Conservation (phyloP, 2,329 filamentous ascomycete species). For the Penicillium janthinellum region DNA sequence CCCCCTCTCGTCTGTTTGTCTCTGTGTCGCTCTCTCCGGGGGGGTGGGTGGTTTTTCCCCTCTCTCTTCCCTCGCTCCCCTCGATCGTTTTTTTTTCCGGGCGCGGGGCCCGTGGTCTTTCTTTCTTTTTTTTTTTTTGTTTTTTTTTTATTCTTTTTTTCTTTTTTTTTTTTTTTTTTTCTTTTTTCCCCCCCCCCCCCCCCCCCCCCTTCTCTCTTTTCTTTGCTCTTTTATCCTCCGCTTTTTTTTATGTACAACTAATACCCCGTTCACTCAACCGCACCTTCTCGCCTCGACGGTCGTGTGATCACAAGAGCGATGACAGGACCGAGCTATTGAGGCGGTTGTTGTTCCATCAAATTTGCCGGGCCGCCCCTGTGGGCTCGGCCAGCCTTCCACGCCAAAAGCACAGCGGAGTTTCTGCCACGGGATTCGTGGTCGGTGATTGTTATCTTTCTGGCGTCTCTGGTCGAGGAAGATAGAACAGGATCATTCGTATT, state of each 20-base stretch:
- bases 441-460: slow-evolving; percentile 20
- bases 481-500: slow-evolving; percentile 12
- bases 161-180: too few species aligned
- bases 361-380: background rate
- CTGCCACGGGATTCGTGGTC: slow-evolving; percentile 15
- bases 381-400: slow-evolving; percentile 3
- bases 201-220: slow-evolving; percentile 1
- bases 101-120: too few species aligned
- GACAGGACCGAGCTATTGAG: slow-evolving; percentile 5
- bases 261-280: slow-evolving; percentile 25
- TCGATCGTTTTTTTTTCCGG: too few species aligned
- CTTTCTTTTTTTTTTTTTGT: too few species aligned
- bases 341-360: slow-evolving; percentile 1
- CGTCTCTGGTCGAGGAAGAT: slow-evolving; percentile 22
- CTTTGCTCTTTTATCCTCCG: slow-evolving; percentile 7
- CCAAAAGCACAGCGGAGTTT: slow-evolving; percentile 23
- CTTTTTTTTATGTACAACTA: slow-evolving; percentile 28
- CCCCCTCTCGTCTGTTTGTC: too few species aligned
- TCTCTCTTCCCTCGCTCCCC: too few species aligned
- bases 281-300: background rate
- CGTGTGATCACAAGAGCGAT: background rate
- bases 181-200: too few species aligned
- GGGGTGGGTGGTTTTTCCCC: too few species aligned
- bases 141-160: too few species aligned
- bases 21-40: too few species aligned